phyloP scores from a whole-genome alignment of 306 rosid genomes.

The Benincasa hispida region DNA sequence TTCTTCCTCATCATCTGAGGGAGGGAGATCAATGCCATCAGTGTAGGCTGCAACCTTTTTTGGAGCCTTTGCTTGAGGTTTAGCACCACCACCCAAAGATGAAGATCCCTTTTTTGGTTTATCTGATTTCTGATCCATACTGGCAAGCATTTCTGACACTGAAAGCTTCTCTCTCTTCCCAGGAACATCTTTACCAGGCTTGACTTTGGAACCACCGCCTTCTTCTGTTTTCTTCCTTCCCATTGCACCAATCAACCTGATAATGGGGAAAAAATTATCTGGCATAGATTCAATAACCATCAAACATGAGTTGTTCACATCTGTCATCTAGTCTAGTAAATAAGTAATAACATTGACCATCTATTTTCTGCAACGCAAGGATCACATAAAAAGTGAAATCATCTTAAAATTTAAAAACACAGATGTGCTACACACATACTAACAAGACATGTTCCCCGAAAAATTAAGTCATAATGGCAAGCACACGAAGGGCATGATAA shows the following conservation, averaged over 20 bases:
- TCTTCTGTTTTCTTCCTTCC: conserved; percentile 12
- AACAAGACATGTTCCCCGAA: background rate
- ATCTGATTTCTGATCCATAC: conserved; percentile 35
- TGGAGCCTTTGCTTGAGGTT: conserved; percentile 30
- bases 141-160: conserved; percentile 22
- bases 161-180: conserved; percentile 12
- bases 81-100: conserved; percentile 12
- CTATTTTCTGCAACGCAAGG: background rate
- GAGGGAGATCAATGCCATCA: conserved; percentile 44
- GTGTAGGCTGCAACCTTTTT: conserved; percentile 26
- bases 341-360: background rate
- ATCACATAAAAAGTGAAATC: background rate
- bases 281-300: background rate
- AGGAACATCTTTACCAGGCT: conserved; percentile 5
- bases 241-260: conserved; percentile 10
- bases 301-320: background rate
- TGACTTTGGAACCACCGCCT: background rate
- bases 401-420: background rate
- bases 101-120: conserved; percentile 26
- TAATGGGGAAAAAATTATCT: background rate
- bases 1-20: conserved; percentile 53
- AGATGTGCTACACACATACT: background rate
- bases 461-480: background rate
- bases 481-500: background rate
- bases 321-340: background rate